Base-by-base conservation (phyloP, 2,329 filamentous ascomycete genomes). In the Aureobasidium uvarum region DNA sequence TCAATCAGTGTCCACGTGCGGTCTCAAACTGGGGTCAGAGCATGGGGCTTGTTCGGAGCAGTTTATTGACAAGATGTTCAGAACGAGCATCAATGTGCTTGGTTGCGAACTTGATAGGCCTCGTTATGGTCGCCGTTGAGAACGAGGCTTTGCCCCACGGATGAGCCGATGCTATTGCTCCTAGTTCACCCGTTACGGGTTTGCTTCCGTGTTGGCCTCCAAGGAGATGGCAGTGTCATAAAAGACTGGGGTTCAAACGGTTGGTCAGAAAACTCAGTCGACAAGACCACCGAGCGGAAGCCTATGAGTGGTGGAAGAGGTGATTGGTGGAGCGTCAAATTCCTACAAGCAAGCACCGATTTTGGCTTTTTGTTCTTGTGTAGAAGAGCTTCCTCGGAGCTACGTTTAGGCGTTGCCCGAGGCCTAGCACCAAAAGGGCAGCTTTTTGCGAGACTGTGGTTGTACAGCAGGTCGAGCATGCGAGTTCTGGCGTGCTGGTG, bases 1-100 rank as follows among this genome's bases (percentile, higher is more conserved):
- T 5, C 20, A 10, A 31, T 62, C 20, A 7, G 28, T 28, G 28
- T 18, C 45, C 58, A 62, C 58, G 58, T 51, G 58, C 45, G 28
- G 25, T 13, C 16, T 39, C 31, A 5, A 3, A 48, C 56, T 48
- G 56, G 43, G 45, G 58, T 41, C 58, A 51, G 13, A 36, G 20
- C 14, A 62, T 23, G 58, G 58, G 14, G 45, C 58, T 62, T 62
- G 58, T 41, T 62, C 58, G 58, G 58, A 50, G 43, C 33, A 6
- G n/a, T 31, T 16, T 25, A 18, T 41, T n/a, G 39, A 10, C 25
- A n/a, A 5, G 20, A 41, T 28, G 52, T 41, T 45, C 6, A 10
- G 23, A 58, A 33, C 54, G 36, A 16, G 3, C 18, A 18, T 18
- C 18, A 8, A 8, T n/a, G 5, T 18, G n/a, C 28, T 31, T 4